These are phyloP conservation scores for Musa troglodytarum DNA, from an alignment of 176 grass and related monocot genomes.

Conservation along the genomic window DNA sequence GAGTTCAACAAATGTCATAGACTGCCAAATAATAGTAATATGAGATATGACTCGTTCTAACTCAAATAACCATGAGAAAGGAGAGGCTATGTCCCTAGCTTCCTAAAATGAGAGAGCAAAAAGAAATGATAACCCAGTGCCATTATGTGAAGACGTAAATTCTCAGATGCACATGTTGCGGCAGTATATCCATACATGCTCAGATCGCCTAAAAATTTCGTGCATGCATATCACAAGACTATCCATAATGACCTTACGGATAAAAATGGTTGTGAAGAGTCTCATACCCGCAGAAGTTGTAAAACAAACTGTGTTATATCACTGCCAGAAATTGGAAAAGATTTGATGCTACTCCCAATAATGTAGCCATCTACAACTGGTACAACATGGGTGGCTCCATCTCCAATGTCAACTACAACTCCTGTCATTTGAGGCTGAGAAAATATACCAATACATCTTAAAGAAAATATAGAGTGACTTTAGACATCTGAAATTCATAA, in stretches of 20 bases:
- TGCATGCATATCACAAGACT: neutral
- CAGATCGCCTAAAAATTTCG: neutral
- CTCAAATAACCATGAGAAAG: no score
- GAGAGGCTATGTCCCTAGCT: no score
- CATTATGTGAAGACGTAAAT: no score
- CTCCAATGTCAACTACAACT: slow-evolving; percentile 94
- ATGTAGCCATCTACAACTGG: slow-evolving; percentile 97
- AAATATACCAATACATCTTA: slow-evolving; percentile 48
- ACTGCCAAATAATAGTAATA: no score
- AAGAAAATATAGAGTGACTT: slow-evolving; percentile 12
- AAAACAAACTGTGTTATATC: slow-evolving; percentile 74
- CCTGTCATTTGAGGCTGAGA: slow-evolving; percentile 99
- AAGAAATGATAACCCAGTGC: no score
- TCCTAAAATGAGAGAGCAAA: no score
- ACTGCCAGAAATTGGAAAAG: slow-evolving; percentile 79
- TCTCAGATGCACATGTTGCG: no score
- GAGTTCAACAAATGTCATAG: no score
- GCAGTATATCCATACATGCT: neutral
- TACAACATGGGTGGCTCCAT: slow-evolving; percentile 77
- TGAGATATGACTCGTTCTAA: no score
- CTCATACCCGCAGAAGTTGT: slow-evolving; percentile 79
- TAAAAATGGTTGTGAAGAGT: slow-evolving; percentile 14
- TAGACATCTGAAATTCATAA: no score
- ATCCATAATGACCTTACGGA: neutral
- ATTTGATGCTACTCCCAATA: slow-evolving; percentile 97